Conservation (phyloP, 139 green algal species). For the Marvania coccoides region DNA sequence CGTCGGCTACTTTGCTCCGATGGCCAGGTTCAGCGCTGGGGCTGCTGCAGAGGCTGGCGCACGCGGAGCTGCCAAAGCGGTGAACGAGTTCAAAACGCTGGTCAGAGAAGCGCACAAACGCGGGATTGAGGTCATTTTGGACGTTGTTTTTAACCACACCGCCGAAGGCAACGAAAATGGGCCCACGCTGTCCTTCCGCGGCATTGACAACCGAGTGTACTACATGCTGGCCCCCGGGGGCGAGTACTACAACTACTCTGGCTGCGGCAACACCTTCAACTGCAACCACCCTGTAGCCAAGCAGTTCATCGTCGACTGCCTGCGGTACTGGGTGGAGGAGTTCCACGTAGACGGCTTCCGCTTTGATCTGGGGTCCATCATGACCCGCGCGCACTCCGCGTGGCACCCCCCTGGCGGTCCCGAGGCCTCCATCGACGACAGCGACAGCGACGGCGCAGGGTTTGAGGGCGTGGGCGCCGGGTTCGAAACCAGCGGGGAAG, state of each 20-base stretch:
- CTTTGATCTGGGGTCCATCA: constrained; percentile 95
- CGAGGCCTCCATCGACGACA: background rate
- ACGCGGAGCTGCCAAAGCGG: constrained; percentile 23
- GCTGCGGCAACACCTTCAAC: constrained; percentile 99
- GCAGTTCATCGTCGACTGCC: constrained; percentile 90
- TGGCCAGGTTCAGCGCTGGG: constrained; percentile 69
- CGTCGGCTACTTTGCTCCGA: constrained; percentile 90
- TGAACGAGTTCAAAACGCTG: constrained; percentile 92
- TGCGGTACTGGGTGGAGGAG: constrained; percentile 90
- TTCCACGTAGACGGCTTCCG: constrained; percentile 86
- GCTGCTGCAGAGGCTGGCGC: constrained; percentile 31
- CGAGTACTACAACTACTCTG: constrained; percentile 97
- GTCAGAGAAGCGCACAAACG: constrained; percentile 83
- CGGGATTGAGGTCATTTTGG: constrained; percentile 96
- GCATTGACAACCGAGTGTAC: constrained; percentile 93
- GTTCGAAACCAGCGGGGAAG: background rate
- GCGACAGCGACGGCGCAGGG: constrained; percentile 5
- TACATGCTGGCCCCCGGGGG: constrained; percentile 96
- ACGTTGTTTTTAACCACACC: constrained; percentile 99
- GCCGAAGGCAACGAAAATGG: constrained; percentile 91
- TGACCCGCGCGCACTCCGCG: constrained; percentile 79
- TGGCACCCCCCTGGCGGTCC: constrained; percentile 47
- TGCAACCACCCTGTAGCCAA: constrained; percentile 93
- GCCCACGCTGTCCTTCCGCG: constrained; percentile 86
- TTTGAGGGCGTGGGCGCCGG: background rate